Conservation (phyloP, 2,329 filamentous ascomycete species). For the Mycosphaerella sp. region DNA sequence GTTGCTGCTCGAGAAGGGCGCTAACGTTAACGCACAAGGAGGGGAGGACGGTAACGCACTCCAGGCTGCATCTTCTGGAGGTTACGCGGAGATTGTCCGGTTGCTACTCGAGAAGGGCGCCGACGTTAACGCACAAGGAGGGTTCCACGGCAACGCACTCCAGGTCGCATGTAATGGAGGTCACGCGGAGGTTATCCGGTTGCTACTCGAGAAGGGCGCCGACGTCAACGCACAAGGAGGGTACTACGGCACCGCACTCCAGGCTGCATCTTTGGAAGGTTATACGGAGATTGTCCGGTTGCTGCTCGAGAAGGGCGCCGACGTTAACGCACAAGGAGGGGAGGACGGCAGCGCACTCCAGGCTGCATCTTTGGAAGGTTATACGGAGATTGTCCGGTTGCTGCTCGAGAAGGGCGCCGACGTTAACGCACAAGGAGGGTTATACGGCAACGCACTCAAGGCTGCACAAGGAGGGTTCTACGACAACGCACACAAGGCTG, state of each 20-base stretch:
- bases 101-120: constrained; percentile 20
- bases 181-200: constrained; percentile 9
- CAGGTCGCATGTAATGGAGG: background rate
- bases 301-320: constrained; percentile 18
- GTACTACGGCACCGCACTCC: constrained; percentile 14
- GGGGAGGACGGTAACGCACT: constrained; percentile 11
- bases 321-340: constrained; percentile 18
- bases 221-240: constrained; percentile 19
- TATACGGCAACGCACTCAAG: constrained; percentile 11
- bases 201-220: constrained; percentile 20
- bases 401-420: constrained; percentile 17
- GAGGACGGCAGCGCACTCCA: constrained; percentile 11
- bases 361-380: constrained; percentile 10
- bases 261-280: constrained; percentile 6
- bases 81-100: constrained; percentile 7
- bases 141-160: constrained; percentile 1
- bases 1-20: constrained; percentile 20
- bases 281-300: constrained; percentile 11
- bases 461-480: no score
- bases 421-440: constrained; percentile 7
- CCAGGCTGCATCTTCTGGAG: constrained; percentile 11
- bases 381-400: constrained; percentile 13
- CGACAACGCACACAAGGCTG: no score
- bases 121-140: constrained; percentile 20
- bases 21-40: constrained; percentile 9